Base-by-base conservation (phyloP, 495 filamentous ascomycete species). In the Talaromyces liani region DNA sequence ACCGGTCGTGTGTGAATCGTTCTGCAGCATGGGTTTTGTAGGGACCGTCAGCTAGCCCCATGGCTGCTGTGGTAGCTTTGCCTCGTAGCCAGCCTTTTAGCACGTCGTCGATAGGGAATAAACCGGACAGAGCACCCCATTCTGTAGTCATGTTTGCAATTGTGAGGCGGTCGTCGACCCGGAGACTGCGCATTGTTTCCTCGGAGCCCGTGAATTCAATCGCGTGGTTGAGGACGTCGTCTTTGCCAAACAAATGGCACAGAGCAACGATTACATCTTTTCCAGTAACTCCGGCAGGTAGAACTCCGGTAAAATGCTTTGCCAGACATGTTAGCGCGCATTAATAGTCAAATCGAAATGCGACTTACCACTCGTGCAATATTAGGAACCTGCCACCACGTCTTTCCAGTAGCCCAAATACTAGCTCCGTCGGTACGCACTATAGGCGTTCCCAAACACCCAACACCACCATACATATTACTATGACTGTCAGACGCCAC, bases 91-190 rank as follows among this genome's bases (percentile, higher is more conserved):
- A 98, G n/a, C 75, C 73, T 66, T 87, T 77, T 25, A 98, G 79
- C 1, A 85, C 79, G 0, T 67, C 63, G 69, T 98, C 93, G 63
- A 96, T 90, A 4, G 93, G 93, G 77, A 66, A 98, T 16, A 93
- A 75, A 6, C 66, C 90, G 29, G 82, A 83, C 10, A 96, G 77
- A 0, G 92, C 93, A 47, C 91, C 92, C 93, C 93, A 98, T 72
- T 98, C 94, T 0, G 90, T 95, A 0, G 92, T 90, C 94, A 98
- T 97, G 75, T 97, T 98, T 51, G 88, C 85, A 70, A 98, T 96
- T 0, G 91, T 85, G 25, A 97, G 72, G 12, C 93, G 81, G 71
- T 90, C 84, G 69, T 95, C 91, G 5, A 98, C 78, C 0, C 86
- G 76, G 31, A 97, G 73, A 69, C 85, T 93, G 16, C 72, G 58